Percentiles rank a stretch among this genome's conserved stretches.
Evolutionary conservation across 116 monocot genomes (phyloP).

Genomic region (Papilionanthe hybrid): DNA sequence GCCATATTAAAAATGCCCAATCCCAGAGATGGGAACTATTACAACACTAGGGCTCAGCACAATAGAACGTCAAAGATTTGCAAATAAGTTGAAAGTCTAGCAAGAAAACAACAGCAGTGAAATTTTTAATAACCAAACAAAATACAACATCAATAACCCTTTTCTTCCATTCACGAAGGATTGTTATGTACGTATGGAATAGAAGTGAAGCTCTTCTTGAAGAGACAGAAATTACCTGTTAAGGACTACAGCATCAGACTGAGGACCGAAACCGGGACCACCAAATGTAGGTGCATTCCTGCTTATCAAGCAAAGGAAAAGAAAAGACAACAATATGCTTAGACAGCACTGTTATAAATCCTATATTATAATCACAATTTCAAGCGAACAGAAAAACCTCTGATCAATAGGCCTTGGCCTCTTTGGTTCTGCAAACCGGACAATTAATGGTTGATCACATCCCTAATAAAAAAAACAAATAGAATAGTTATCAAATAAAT

Average conservation of each 20-base stretch:
- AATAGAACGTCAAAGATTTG: background rate
- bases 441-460: constrained; percentile 58
- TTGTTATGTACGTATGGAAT: background rate
- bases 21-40: background rate
- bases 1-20: background rate
- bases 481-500: constrained; percentile 10
- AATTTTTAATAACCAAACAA: background rate
- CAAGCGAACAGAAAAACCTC: constrained; percentile 26
- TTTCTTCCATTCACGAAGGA: background rate
- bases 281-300: constrained; percentile 86
- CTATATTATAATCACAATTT: background rate
- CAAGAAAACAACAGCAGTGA: background rate
- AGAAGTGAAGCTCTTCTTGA: background rate
- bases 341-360: background rate
- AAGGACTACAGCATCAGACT: constrained; percentile 45
- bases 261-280: constrained; percentile 78
- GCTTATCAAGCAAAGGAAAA: constrained; percentile 5
- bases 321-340: constrained; percentile 4
- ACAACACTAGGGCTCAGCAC: background rate
- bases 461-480: constrained; percentile 29
- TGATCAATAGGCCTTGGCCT: constrained; percentile 42
- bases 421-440: constrained; percentile 64
- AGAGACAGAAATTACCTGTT: constrained; percentile 33
- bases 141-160: background rate
- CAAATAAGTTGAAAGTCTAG: background rate